phyloP scores from a whole-genome alignment of 768 basidiomycete species.

The Roridomyces roridus region DNA sequence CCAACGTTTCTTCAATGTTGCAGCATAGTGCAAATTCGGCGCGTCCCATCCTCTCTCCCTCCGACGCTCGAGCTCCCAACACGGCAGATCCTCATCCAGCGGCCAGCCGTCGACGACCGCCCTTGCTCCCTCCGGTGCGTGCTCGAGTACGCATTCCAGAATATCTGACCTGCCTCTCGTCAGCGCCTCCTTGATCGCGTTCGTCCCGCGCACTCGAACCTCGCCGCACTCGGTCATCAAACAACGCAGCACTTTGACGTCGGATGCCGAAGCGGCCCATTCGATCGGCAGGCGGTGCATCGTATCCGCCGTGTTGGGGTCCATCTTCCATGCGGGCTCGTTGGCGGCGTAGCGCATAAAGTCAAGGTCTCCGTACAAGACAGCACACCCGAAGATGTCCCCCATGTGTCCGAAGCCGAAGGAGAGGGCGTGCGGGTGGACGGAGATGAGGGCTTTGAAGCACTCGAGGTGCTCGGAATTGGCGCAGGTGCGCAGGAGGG shows the following conservation, averaged over 20 bases:
- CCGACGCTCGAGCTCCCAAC: not conserved
- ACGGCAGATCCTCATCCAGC: not conserved
- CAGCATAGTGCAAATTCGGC: conserved; percentile 14
- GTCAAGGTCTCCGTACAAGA: not conserved
- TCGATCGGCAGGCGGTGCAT: not conserved
- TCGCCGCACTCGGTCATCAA: conserved; percentile 4
- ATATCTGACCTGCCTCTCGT: not conserved
- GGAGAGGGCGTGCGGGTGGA: conserved; percentile 7
- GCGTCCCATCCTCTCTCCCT: conserved; percentile 1
- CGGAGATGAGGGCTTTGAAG: conserved; percentile 9
- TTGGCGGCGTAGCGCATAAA: conserved; percentile 6
- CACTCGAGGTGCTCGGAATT: not conserved
- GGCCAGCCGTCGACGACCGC: conserved; percentile 13
- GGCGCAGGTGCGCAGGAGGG: not conserved
- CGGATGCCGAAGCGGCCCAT: not conserved
- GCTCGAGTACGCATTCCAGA: conserved; percentile 2
- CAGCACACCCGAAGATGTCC: conserved; percentile 1
- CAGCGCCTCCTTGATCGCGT: conserved; percentile 5
- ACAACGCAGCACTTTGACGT: conserved; percentile 2
- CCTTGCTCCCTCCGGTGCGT: conserved; percentile 6
- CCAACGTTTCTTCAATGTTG: not conserved
- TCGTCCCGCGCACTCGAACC: not conserved
- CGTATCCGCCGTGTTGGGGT: not conserved
- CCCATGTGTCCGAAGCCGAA: conserved; percentile 11
- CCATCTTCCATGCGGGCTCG: conserved; percentile 9